A percentile compares a stretch with the other conserved stretches of the same genome.
These are phyloP conservation scores for Russula foetens DNA, from an alignment of 768 basidiomycete species.

Conservation along the genomic window DNA sequence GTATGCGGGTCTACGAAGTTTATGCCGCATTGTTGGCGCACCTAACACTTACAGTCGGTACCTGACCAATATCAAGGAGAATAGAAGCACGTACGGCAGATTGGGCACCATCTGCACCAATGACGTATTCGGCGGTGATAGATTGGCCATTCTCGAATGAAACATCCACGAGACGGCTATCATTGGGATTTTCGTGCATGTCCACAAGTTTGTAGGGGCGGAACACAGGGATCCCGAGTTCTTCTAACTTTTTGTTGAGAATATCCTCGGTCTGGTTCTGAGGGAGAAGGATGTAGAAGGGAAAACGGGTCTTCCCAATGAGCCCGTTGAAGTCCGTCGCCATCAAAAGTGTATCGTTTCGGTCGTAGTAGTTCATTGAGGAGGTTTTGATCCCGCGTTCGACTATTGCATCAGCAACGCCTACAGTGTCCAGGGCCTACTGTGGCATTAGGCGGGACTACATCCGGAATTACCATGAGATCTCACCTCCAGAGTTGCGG, in stretches of 20 bases:
- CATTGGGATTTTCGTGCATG: slow-evolving; percentile 27
- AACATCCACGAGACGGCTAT: slow-evolving; percentile 31
- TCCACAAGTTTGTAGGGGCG: slow-evolving; percentile 35
- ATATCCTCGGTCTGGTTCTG: slow-evolving; percentile 38
- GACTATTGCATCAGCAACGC: slow-evolving; percentile 33
- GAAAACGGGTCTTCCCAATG: slow-evolving; percentile 34
- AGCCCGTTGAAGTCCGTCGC: slow-evolving; percentile 30
- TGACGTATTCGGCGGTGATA: slow-evolving; percentile 38
- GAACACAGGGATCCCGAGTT: slow-evolving; percentile 28
- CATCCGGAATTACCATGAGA: background rate
- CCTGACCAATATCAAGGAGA: background rate
- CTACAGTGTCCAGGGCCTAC: slow-evolving; percentile 41
- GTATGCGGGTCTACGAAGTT: slow-evolving; percentile 38
- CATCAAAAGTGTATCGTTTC: slow-evolving; percentile 24
- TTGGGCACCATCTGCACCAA: slow-evolving; percentile 45
- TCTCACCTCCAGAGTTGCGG: slow-evolving; percentile 44
- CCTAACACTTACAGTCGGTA: slow-evolving; percentile 24
- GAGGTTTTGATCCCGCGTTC: slow-evolving; percentile 30
- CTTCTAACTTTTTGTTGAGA: slow-evolving; percentile 30
- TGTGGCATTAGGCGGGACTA: slow-evolving; percentile 29
- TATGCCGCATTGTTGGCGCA: slow-evolving; percentile 36
- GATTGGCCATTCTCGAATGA: slow-evolving; percentile 39
- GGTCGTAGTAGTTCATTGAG: slow-evolving; percentile 26
- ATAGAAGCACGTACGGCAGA: slow-evolving; percentile 32
- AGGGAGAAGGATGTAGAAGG: slow-evolving; percentile 35